Base-by-base conservation (phyloP, 179 eudicot genomes). In the Actinidia arguta region DNA sequence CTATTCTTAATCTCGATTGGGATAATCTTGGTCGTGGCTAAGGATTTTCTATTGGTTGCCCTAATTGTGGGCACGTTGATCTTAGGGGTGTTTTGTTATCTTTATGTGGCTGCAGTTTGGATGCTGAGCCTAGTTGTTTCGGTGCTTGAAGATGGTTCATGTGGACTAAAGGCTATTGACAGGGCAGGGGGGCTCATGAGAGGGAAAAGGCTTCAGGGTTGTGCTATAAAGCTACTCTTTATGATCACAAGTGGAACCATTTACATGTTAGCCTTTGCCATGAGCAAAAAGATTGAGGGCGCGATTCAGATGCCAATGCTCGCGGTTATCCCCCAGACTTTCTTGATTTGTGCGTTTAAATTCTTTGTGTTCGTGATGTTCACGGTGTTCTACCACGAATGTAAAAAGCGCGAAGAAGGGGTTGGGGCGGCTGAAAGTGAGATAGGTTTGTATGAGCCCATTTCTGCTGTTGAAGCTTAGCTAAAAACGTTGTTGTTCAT, bases 121-220 rank as follows among this genome's bases (percentile, higher is more conserved):
- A 83, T 71, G 42, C n/a, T 83, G 77, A 73, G 63, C 24, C 8
- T 83, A 10, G 82, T 78, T 12, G 54, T 71, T 83, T 52, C 82
- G 20, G 24, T 83, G 3, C 0, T 83, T 8, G 82, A 83, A 64
- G 69, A 78, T 9, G 47, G 64, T n/a, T 71, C 44, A 14, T 36
- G 42, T 59, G 85, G 85, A 42, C 42, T 83, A 4, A 73, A 48
- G 63, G 82, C 85, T 20, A 70, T 83, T n/a, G 71, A 25, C n/a
- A 62, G 66, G 72, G 78, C 85, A 16, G 24, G 73, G 22, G 78
- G 73, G 73, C 78, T 71, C 70, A 59, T 83, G 72, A 78, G 61
- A 31, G 82, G 85, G 13, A 78, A 72, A 50, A 78, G 81, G 52
- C 3, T 78, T 20, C 44, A 83, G 44, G 82, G 80, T 18, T 71